Conservation (phyloP, 805 yeast species). For the Yarrowia phangngaensis region DNA sequence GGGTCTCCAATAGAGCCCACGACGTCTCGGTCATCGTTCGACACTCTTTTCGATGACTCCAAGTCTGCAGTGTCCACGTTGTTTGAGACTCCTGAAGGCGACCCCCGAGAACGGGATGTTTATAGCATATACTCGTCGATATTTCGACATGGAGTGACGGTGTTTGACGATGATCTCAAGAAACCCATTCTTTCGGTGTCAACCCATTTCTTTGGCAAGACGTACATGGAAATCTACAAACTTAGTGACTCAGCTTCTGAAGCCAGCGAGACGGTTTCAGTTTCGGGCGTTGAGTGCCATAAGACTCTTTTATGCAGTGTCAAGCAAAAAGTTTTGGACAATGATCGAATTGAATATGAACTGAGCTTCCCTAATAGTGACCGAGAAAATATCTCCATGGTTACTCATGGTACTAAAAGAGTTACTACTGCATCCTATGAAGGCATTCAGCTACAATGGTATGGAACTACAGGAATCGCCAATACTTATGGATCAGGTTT, state of each 20-base stretch:
- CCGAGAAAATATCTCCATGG: constrained; percentile 17
- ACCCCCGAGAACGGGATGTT: constrained; percentile 19
- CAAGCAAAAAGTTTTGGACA: constrained; percentile 17
- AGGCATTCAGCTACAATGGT: constrained; percentile 21
- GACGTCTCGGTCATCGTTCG: constrained; percentile 12
- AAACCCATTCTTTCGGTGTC: constrained; percentile 19
- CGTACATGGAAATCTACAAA: constrained; percentile 20
- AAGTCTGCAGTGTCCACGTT: constrained; percentile 21
- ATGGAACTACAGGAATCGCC: constrained; percentile 25
- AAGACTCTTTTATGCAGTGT: constrained; percentile 14
- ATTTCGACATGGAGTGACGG: constrained; percentile 21
- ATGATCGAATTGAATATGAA: constrained; percentile 5
- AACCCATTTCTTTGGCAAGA: constrained; percentile 25
- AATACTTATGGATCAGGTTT: constrained; percentile 22
- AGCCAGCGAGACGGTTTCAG: constrained; percentile 1
- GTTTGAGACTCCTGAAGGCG: constrained; percentile 17
- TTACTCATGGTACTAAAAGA: constrained; percentile 20
- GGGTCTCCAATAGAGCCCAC: constrained; percentile 16
- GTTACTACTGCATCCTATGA: constrained; percentile 15
- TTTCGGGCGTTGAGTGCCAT: constrained; percentile 6
- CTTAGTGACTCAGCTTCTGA: not conserved
- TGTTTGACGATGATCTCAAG: constrained; percentile 16
- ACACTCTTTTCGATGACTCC: constrained; percentile 19
- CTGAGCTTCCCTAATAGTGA: not conserved
- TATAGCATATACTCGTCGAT: constrained; percentile 20